Percentiles rank a stretch among this genome's conserved stretches.
Conservation (phyloP, 2,329 filamentous ascomycete species). For the Alternaria longipes region DNA sequence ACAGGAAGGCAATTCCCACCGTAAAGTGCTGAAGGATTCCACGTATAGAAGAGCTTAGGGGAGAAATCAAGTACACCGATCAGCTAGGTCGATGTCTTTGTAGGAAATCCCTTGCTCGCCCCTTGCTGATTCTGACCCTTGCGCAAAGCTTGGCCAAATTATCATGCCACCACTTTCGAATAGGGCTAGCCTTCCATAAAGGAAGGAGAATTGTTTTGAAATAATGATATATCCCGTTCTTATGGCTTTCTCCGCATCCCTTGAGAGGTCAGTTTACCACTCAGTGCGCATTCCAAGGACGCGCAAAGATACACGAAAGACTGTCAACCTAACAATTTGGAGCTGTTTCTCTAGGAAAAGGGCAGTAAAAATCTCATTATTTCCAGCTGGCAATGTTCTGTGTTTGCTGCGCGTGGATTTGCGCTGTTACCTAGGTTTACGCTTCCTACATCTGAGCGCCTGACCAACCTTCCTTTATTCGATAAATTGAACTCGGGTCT, state of each 20-base stretch:
- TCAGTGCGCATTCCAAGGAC: not conserved
- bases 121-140: slow-evolving; percentile 4
- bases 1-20: not conserved
- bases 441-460: not conserved
- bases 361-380: not conserved
- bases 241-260: not conserved
- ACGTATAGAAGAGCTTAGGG: not conserved
- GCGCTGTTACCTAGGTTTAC: not conserved
- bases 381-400: not conserved
- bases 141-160: slow-evolving; percentile 1
- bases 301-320: not conserved
- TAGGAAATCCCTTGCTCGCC: slow-evolving; percentile 11
- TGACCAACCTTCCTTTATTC: not conserved
- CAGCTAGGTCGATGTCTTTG: not conserved
- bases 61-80: not conserved
- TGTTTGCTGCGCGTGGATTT: not conserved
- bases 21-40: not conserved
- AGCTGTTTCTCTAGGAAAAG: not conserved
- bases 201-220: not conserved
- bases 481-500: not conserved
- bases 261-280: not conserved
- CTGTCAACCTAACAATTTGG: not conserved
- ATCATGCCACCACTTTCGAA: slow-evolving; percentile 1
- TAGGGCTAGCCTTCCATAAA: not conserved
- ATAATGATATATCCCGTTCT: not conserved